Evolutionary conservation across 176 grass and related monocot species (phyloP).

Genomic region (Panicum miliaceum): DNA sequence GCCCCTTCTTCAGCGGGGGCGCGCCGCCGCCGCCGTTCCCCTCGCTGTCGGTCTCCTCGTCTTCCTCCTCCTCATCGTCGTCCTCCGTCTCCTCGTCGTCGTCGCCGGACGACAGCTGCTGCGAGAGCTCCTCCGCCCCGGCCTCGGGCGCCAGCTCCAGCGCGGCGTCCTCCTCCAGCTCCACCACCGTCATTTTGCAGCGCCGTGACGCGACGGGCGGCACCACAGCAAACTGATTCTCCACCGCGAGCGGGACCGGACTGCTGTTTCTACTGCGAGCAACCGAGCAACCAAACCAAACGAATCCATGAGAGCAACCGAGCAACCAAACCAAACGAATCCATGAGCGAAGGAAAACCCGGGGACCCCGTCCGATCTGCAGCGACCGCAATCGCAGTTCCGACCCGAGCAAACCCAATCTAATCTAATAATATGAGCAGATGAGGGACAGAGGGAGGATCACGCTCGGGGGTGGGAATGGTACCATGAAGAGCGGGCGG

Average conservation of each 20-base stretch:
- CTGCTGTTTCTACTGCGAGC: neutral
- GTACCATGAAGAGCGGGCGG: neutral
- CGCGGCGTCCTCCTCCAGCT: neutral
- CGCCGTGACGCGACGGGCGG: neutral
- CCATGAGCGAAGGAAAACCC: neutral
- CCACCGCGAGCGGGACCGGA: neutral
- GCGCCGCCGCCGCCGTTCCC: neutral
- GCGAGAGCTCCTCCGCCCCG: neutral
- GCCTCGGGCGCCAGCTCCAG: neutral
- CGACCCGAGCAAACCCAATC: neutral
- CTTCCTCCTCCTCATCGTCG: neutral
- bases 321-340: neutral
- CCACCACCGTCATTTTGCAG: neutral
- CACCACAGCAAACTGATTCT: neutral
- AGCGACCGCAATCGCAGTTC: neutral
- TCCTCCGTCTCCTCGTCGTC: neutral
- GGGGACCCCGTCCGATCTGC: neutral
- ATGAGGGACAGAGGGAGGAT: neutral
- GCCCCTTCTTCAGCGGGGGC: slow-evolving; percentile 68
- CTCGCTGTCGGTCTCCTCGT: neutral
- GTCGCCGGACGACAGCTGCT: neutral
- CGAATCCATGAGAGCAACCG: neutral
- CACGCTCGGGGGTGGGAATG: neutral
- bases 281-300: neutral
- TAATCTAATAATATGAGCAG: neutral